Base-by-base conservation (phyloP, 2,329 filamentous ascomycete species). In the Nannizziopsis arthrosporioides region DNA sequence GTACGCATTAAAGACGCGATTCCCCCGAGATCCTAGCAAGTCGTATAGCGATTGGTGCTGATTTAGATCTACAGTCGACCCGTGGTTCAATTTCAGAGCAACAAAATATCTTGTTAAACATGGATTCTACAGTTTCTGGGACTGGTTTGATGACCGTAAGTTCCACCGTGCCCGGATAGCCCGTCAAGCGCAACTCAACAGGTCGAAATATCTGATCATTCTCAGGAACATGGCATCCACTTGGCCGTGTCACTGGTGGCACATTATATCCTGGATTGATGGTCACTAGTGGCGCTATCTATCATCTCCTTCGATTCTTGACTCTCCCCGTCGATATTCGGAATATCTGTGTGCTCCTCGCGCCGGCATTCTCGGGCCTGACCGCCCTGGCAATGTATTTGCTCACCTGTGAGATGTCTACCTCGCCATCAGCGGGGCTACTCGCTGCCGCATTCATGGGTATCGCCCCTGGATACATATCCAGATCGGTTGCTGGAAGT, bases 91-190 rank as follows among this genome's bases (percentile, higher is more conserved):
- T 71, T 98, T 98, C 71, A 79, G 92, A 68, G 92, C 92, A 57
- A 96, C 92, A 49, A 96, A 96, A 71, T 96, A 98, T 63, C 79
- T 98, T 48, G 86, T 98, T 48, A 80, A 90, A 63, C 80, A 98
- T 81, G 92, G 92, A 60, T 96, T 98, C 73, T 93, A 94, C 69
- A 88, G 85, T 68, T 98, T 98, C 67, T 98, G 92, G 92, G 90
- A 98, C 68, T 98, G 92, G 92, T 98, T 98, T 64, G 92, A 98
- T 70, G 92, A 98, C 74, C 82, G 92, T 82, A 74, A 55, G 78
- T 65, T 35, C 11, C n/a, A 11, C 22, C 9, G 3, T 14, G 9
- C 2, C 12, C 3, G 22, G 7, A 27, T 27, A 27, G 22, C 3
- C 3, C 3, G 22, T n/a, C n/a, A 7, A 27, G 22, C 10, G 14